Evolutionary conservation across 2,329 filamentous ascomycete genomes (phyloP).

Genomic region (Chrysoporthe puriensis): DNA sequence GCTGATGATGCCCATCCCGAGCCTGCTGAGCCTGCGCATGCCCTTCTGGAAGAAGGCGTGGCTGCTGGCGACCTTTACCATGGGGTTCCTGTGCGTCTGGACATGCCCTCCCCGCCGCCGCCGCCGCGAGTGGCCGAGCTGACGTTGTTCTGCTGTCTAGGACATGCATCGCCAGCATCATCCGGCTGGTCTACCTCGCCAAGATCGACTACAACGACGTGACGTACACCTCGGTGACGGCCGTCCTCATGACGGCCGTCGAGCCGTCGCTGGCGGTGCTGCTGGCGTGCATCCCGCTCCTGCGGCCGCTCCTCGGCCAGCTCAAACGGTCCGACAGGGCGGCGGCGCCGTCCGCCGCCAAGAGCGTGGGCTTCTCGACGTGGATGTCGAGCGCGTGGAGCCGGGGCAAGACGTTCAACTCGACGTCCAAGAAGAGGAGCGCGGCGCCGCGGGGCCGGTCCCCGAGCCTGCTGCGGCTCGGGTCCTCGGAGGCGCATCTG

Average conservation of each 20-base stretch:
- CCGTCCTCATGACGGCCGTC: constrained; percentile 42
- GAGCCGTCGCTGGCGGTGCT: constrained; percentile 45
- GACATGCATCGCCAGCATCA: constrained; percentile 40
- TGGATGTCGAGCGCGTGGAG: constrained; percentile 15
- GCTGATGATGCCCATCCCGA: constrained; percentile 13
- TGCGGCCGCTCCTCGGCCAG: constrained; percentile 40
- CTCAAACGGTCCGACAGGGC: neutral
- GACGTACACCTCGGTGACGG: constrained; percentile 39
- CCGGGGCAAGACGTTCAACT: constrained; percentile 12
- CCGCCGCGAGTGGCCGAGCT: neutral
- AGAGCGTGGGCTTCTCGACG: constrained; percentile 9
- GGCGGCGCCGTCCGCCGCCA: neutral
- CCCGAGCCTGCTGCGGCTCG: constrained; percentile 4
- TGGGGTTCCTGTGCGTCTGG: constrained; percentile 40
- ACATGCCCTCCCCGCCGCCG: neutral
- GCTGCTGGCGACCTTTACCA: constrained; percentile 37
- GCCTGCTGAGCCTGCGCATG: constrained; percentile 37
- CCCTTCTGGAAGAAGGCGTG: constrained; percentile 37
- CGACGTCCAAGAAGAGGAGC: constrained; percentile 8
- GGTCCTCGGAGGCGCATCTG: constrained; percentile 7
- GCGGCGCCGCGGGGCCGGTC: neutral
- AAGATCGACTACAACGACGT: constrained; percentile 41
- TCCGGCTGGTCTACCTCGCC: constrained; percentile 41
- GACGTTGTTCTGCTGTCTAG: constrained; percentile 30
- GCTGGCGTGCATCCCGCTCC: constrained; percentile 44